A percentile compares a stretch with the other conserved stretches of the same genome.
Conservation (phyloP, 441 rosid genomes). For the Corymbia calophylla region DNA sequence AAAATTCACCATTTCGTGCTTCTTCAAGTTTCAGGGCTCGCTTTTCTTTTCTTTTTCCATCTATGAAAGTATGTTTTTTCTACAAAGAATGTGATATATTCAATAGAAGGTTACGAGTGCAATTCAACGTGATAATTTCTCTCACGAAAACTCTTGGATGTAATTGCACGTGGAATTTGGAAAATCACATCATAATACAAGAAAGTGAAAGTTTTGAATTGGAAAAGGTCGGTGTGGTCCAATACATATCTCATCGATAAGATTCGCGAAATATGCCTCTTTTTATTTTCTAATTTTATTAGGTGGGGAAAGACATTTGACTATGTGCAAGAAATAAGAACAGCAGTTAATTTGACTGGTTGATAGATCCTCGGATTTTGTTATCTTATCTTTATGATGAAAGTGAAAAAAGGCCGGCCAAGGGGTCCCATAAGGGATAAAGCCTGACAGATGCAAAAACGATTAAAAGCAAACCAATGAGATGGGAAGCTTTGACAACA, state of each 20-base stretch:
- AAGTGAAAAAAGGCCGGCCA: neutral
- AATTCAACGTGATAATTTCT: neutral
- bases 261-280: accelerated
- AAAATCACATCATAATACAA: neutral
- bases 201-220: neutral
- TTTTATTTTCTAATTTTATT: neutral
- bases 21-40: neutral
- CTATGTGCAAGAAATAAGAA: neutral
- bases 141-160: neutral
- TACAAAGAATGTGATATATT: neutral
- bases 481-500: neutral
- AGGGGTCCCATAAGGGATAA: neutral
- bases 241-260: neutral
- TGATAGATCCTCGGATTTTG: neutral
- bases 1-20: neutral
- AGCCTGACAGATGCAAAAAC: neutral
- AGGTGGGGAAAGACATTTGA: neutral
- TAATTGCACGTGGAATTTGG: neutral
- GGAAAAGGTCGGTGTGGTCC: neutral
- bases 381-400: neutral
- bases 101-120: accelerated
- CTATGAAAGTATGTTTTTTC: neutral
- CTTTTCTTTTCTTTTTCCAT: neutral
- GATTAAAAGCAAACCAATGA: neutral
- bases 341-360: neutral